A percentile compares a stretch with the other conserved stretches of the same genome.
phyloP scores from a whole-genome alignment of 75 land plant species.

The Selaginella moellendorffii region DNA sequence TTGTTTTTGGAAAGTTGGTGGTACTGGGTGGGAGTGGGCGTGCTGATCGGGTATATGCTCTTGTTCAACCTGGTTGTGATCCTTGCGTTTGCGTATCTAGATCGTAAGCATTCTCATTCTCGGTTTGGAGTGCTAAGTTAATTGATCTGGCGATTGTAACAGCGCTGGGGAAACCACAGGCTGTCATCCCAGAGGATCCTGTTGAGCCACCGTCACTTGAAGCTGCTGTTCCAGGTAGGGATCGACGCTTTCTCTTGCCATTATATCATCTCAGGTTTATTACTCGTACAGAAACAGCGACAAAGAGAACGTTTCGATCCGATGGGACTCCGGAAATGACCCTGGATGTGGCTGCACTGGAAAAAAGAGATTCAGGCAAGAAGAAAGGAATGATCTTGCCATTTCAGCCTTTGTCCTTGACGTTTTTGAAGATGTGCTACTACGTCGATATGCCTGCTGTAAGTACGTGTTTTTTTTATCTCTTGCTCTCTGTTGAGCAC shows the following conservation, averaged over 20 bases:
- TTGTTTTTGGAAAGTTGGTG: slow-evolving; percentile 34
- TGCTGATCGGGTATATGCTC: slow-evolving; percentile 32
- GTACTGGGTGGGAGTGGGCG: slow-evolving; percentile 68
- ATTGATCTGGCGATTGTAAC: slow-evolving; percentile 4
- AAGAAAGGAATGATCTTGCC: not conserved
- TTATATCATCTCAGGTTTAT: not conserved
- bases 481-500: not conserved
- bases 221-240: too few relatives aligned
- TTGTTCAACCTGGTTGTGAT: slow-evolving; percentile 50
- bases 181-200: slow-evolving; percentile 21
- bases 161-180: slow-evolving; percentile 37
- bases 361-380: not conserved
- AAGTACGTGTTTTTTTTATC: not conserved
- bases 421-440: not conserved
- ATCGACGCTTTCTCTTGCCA: too few relatives aligned
- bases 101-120: slow-evolving; percentile 35
- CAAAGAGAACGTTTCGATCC: not conserved
- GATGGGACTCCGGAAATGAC: not conserved
- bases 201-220: too few relatives aligned
- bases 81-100: slow-evolving; percentile 43
- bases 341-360: not conserved
- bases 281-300: not conserved
- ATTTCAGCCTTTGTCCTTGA: not conserved
- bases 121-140: not conserved
- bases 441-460: not conserved